These are phyloP conservation scores for Cryptomeria japonica DNA, from an alignment of 75 land plant genomes.

Conservation along the genomic window DNA sequence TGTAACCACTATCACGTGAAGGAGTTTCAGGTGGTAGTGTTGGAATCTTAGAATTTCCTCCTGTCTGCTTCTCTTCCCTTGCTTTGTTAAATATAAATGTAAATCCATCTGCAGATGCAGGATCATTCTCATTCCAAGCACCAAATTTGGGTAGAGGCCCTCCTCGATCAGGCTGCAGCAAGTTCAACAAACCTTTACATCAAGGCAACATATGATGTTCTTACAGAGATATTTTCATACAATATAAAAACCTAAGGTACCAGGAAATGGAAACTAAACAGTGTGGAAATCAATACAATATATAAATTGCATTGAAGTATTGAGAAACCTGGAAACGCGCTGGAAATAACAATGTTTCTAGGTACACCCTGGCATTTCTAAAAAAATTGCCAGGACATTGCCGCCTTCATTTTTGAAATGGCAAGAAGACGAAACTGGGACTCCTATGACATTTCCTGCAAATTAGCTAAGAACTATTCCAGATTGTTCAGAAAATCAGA, in stretches of 20 bases:
- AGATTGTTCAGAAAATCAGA: not conserved
- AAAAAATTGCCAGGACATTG: not conserved
- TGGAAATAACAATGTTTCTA: not conserved
- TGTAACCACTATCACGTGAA: not conserved
- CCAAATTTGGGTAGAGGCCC: conserved; percentile 69
- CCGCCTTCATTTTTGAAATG: not conserved
- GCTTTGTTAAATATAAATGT: conserved; percentile 66
- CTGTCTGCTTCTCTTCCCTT: conserved; percentile 54
- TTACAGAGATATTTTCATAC: not conserved
- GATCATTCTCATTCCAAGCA: conserved; percentile 60
- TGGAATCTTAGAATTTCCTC: conserved; percentile 30
- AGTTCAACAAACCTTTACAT: not conserved
- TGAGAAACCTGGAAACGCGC: not conserved
- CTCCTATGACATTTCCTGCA: not conserved
- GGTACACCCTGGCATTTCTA: not conserved
- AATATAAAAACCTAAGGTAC: not conserved
- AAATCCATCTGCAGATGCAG: conserved; percentile 66
- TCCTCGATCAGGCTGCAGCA: conserved; percentile 47
- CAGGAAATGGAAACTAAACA: not conserved
- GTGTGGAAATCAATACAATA: not conserved
- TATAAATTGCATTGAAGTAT: not conserved
- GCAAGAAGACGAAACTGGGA: not conserved
- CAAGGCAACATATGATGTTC: conserved; percentile 2
- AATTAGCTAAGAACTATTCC: not conserved
- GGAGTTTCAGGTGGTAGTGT: conserved; percentile 24